phyloP scores from a whole-genome alignment of 2,329 filamentous ascomycete species.

The Beauveria caledonica region DNA sequence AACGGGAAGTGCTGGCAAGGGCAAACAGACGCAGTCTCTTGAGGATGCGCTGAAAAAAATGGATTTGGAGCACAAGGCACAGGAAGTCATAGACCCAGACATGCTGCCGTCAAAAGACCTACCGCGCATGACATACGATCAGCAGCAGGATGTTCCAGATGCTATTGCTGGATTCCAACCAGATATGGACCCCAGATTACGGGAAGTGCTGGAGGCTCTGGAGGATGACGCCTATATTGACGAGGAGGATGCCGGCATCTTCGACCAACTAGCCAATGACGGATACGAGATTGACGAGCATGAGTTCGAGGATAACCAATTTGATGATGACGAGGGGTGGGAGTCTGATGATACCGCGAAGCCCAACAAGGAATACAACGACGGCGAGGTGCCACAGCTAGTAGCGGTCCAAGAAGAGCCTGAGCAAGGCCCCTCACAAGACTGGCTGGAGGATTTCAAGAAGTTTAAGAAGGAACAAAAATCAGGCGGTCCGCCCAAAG shows the following conservation, averaged over 20 bases:
- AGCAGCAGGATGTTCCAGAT: slow-evolving; percentile 89
- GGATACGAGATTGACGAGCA: slow-evolving; percentile 66
- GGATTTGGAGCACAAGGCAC: slow-evolving; percentile 45
- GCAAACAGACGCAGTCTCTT: slow-evolving; percentile 66
- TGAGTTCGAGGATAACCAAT: slow-evolving; percentile 66
- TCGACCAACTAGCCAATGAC: slow-evolving; percentile 62
- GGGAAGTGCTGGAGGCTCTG: slow-evolving; percentile 85
- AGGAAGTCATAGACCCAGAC: slow-evolving; percentile 60
- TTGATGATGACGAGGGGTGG: slow-evolving; percentile 73
- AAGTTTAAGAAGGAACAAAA: slow-evolving; percentile 84
- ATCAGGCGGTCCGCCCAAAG: slow-evolving; percentile 25
- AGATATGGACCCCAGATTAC: slow-evolving; percentile 89
- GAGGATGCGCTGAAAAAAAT: slow-evolving; percentile 71
- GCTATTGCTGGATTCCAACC: slow-evolving; percentile 89
- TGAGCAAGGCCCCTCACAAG: slow-evolving; percentile 59
- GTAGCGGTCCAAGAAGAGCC: slow-evolving; percentile 38
- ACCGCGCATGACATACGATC: slow-evolving; percentile 72
- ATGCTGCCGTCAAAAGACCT: slow-evolving; percentile 75
- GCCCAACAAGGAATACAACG: slow-evolving; percentile 51
- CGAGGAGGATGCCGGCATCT: slow-evolving; percentile 76
- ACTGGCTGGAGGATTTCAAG: slow-evolving; percentile 88
- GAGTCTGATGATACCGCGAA: slow-evolving; percentile 90
- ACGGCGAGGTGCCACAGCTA: slow-evolving; percentile 39
- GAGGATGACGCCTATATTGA: slow-evolving; percentile 95
- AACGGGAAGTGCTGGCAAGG: slow-evolving; percentile 48